Conservation (phyloP, 345 rosid species). For the Brassica cretica region DNA sequence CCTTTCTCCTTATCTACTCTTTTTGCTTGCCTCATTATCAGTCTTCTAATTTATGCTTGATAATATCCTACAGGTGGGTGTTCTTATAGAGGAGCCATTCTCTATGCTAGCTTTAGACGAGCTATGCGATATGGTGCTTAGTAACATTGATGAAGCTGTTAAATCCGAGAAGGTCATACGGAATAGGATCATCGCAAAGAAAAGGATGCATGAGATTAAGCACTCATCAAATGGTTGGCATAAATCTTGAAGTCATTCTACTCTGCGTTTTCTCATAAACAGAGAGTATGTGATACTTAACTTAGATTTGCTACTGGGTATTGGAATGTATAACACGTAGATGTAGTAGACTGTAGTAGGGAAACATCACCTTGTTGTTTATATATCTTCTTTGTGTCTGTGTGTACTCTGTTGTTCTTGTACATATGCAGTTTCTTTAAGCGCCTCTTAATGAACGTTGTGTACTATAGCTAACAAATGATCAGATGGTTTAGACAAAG, state of each 20-base stretch:
- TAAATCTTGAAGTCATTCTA: constrained; percentile 32
- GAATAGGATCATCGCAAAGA: constrained; percentile 48
- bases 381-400: neutral
- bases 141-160: constrained; percentile 66
- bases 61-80: constrained; percentile 69
- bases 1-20: neutral
- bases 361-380: constrained; percentile 12
- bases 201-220: constrained; percentile 43
- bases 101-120: constrained; percentile 88
- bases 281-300: constrained; percentile 9
- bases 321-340: constrained; percentile 19
- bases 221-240: constrained; percentile 78
- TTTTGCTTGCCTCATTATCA: neutral
- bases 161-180: constrained; percentile 54
- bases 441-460: neutral
- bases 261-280: neutral
- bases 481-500: neutral
- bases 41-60: constrained; percentile 2
- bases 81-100: constrained; percentile 96
- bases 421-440: neutral
- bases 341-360: constrained; percentile 4
- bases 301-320: constrained; percentile 13
- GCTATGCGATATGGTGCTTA: constrained; percentile 53
- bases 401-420: constrained; percentile 1
- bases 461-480: neutral